Percentiles rank a stretch among this genome's conserved stretches.
Evolutionary conservation across 2,329 filamentous ascomycete genomes (phyloP).

Genomic region (Paracorniculantispora psalliotae): DNA sequence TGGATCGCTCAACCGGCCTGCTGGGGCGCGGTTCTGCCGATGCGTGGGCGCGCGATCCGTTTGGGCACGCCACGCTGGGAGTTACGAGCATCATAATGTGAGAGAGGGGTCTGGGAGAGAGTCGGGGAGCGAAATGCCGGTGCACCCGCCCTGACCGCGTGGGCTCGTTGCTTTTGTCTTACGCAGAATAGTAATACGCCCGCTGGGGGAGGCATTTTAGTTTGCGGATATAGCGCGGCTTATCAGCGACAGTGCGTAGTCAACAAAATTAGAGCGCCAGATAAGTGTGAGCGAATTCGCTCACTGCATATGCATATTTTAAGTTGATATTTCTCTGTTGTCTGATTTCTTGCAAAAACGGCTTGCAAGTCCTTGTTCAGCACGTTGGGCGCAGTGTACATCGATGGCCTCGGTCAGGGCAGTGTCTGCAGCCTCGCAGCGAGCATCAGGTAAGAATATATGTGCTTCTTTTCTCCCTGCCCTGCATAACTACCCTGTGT

Average conservation of each 20-base stretch:
- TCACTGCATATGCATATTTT: not conserved
- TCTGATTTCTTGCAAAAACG: not conserved
- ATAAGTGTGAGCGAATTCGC: not conserved
- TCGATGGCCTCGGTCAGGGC: not conserved
- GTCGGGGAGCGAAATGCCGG: no score
- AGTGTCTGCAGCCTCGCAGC: not conserved
- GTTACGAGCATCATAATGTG: no score
- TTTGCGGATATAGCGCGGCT: slow-evolving; percentile 1
- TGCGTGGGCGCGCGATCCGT: no score
- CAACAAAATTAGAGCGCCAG: not conserved
- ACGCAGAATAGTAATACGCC: no score
- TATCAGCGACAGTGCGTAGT: not conserved
- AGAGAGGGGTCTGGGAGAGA: no score
- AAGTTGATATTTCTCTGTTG: not conserved
- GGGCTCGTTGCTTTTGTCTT: no score
- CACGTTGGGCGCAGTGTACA: not conserved
- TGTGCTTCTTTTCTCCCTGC: not conserved
- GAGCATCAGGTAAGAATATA: not conserved
- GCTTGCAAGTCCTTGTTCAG: not conserved
- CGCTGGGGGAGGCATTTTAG: not conserved
- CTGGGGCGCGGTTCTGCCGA: no score
- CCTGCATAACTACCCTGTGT: no score
- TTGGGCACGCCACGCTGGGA: no score
- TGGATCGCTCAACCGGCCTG: no score
- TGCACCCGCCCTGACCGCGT: no score